phyloP scores from a whole-genome alignment of 352 stramenopile genomes.

The Sclerospora graminicola region DNA sequence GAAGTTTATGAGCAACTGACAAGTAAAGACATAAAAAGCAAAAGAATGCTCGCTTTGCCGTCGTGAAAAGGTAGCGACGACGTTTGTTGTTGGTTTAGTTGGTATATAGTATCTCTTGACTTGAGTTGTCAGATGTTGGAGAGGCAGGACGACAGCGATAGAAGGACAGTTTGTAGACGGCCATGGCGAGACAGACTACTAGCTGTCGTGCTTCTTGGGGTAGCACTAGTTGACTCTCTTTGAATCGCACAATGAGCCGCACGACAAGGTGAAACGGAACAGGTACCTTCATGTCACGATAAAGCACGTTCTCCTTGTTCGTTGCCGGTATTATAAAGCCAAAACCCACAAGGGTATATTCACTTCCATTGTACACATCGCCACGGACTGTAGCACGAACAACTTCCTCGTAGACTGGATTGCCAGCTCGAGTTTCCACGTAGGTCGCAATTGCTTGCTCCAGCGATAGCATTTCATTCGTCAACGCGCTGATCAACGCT shows the following conservation, averaged over 20 bases:
- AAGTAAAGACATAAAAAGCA: neutral
- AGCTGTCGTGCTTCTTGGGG: conserved; percentile 39
- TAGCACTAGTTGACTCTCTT: conserved; percentile 49
- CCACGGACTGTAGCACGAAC: conserved; percentile 21
- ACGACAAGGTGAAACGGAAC: conserved; percentile 44
- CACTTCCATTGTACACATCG: conserved; percentile 37
- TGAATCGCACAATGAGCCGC: conserved; percentile 38
- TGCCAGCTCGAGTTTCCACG: conserved; percentile 16
- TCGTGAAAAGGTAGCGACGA: neutral
- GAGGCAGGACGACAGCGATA: conserved; percentile 31
- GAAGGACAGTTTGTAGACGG: conserved; percentile 32
- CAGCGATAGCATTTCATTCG: conserved; percentile 17
- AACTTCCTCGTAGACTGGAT: conserved; percentile 26
- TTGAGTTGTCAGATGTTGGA: neutral
- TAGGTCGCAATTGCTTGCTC: conserved; percentile 22
- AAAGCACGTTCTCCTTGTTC: conserved; percentile 46
- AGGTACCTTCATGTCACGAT: conserved; percentile 40
- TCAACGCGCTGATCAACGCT: conserved; percentile 17
- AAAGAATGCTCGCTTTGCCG: neutral
- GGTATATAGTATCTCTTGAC: neutral
- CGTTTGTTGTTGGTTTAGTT: neutral
- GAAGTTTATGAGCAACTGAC: conserved; percentile 81
- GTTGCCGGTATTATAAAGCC: conserved; percentile 42
- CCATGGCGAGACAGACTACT: conserved; percentile 39
- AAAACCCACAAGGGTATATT: conserved; percentile 47